Base-by-base conservation (phyloP, 2,329 filamentous ascomycete species). In the Huntiella bhutanensis region DNA sequence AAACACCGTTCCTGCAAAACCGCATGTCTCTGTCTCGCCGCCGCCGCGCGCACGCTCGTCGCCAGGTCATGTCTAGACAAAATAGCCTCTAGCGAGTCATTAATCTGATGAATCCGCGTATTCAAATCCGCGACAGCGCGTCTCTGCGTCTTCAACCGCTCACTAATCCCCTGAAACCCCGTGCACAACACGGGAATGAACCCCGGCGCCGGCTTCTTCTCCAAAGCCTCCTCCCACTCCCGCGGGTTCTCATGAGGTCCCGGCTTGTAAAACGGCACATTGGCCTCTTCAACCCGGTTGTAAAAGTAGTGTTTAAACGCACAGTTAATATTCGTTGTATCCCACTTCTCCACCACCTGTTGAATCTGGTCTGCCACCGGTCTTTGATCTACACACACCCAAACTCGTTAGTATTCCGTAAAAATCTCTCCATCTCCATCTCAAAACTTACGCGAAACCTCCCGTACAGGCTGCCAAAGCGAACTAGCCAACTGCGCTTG, bases 231-330 rank as follows among this genome's bases (percentile, higher is more conserved):
- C 56, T 92, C 84, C 82, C 83, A 92, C 57, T 82, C 82, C 52
- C 75, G 72, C 34, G 79, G 74, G 56, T 87, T 77, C 57, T 91
- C 84, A 53, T 73, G 67, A 1, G 75, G 65, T 12, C 73, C 68
- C 2, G 81, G 81, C 52, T 77, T 73, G 60, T 82, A 87, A 60
- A 81, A 86, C 8, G 81, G 81, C n/a, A 80, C 77, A 57, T 73
- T 71, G 45, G 75, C 72, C 55, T 81, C 75, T 52, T 81, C 77
- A 52, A 87, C 82, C 53, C 82, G 77, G 63, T 91, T 91, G 69
- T 91, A 92, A 60, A 91, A 84, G 65, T 88, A 88, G 57, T 82
- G 69, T 60, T 84, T 81, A 64, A 91, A 85, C 22, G 73, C 74
- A 55, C 81, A 86, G 57, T 75, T 75, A 16, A 75, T 69, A 58